These are phyloP conservation scores for Orbilia ellipsospora DNA, from an alignment of 2,329 filamentous ascomycete genomes.

Conservation along the genomic window DNA sequence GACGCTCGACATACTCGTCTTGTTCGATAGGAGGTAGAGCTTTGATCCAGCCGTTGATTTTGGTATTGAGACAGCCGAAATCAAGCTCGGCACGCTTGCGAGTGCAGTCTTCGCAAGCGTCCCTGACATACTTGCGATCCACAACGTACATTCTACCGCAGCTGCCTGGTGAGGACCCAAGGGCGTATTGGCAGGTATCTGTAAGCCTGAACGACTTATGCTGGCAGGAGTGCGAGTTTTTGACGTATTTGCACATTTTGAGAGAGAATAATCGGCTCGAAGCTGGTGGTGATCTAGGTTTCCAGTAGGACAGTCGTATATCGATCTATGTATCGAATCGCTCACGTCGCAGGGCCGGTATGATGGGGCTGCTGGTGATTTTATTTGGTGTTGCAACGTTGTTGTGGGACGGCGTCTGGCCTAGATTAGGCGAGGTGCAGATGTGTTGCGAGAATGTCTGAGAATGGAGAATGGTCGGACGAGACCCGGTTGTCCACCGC, in stretches of 20 bases:
- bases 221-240: slow-evolving; percentile 53
- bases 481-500: neutral
- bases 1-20: slow-evolving; percentile 42
- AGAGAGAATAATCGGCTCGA: neutral
- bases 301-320: neutral
- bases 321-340: neutral
- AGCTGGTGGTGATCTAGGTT: neutral
- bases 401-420: neutral
- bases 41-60: slow-evolving; percentile 53
- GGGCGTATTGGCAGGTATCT: slow-evolving; percentile 48
- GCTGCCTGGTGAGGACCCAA: slow-evolving; percentile 47
- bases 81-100: slow-evolving; percentile 49
- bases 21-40: slow-evolving; percentile 14
- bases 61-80: slow-evolving; percentile 39
- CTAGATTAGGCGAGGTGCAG: slow-evolving; percentile 30
- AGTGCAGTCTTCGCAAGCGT: slow-evolving; percentile 48
- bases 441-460: slow-evolving; percentile 48
- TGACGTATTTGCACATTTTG: slow-evolving; percentile 54
- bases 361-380: neutral
- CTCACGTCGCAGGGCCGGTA: neutral
- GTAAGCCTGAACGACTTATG: slow-evolving; percentile 52
- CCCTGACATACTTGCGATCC: slow-evolving; percentile 48
- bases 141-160: slow-evolving; percentile 50
- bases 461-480: slow-evolving; percentile 1
- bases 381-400: neutral